Evolutionary conservation across 2,329 filamentous ascomycete species (phyloP).

Genomic region (Neofusicoccum parvum): DNA sequence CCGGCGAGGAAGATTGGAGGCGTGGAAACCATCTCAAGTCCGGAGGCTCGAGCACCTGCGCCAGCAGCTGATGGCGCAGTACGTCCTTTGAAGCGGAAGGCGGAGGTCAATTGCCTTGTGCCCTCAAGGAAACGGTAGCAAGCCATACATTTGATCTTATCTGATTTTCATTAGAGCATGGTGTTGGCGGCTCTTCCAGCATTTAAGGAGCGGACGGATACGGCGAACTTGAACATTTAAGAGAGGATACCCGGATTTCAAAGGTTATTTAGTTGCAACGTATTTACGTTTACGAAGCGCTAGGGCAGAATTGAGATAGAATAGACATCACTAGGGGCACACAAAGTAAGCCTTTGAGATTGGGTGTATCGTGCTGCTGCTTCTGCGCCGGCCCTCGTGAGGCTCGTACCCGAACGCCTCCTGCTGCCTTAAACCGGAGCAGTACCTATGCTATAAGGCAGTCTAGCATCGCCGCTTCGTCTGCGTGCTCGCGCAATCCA

Average conservation of each 20-base stretch:
- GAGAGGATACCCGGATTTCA: slow-evolving; percentile 8
- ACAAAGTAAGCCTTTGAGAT: not conserved
- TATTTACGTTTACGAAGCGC: slow-evolving; percentile 1
- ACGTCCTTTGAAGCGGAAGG: slow-evolving; percentile 14
- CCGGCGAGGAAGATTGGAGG: not conserved
- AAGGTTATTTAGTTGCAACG: not conserved
- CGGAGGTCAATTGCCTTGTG: slow-evolving; percentile 1
- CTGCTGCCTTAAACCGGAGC: not conserved
- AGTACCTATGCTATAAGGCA: not conserved
- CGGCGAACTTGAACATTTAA: not conserved
- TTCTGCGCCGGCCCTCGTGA: too few relatives aligned
- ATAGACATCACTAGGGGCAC: not conserved
- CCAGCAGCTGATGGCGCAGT: not conserved
- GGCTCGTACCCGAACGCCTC: not conserved
- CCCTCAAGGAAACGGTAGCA: slow-evolving; percentile 7
- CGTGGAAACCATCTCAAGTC: not conserved
- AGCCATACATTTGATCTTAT: not conserved
- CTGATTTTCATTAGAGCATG: not conserved
- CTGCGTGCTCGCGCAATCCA: not conserved
- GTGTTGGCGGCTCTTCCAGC: not conserved
- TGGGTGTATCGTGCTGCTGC: not conserved
- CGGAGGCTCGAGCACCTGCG: not conserved
- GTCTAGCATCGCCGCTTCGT: not conserved
- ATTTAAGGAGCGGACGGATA: not conserved
- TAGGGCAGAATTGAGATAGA: not conserved